Evolutionary conservation across 2,329 filamentous ascomycete genomes (phyloP), one percentile per base, ranked within the genome.

Genomic region (Colletotrichum sp.): DNA sequence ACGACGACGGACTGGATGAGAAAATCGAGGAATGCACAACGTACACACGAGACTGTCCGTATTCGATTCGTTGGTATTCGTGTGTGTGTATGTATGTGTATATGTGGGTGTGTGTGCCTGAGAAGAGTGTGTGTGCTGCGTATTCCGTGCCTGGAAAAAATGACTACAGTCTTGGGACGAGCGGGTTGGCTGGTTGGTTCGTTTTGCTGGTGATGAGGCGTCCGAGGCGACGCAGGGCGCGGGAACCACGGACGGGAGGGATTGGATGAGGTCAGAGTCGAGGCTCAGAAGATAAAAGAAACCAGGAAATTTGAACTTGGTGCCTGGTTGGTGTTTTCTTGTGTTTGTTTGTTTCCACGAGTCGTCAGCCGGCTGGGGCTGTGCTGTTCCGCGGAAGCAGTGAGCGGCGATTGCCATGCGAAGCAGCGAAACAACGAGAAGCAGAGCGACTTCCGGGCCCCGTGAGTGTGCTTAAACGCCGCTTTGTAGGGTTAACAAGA

Each of bases 281-380:
- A 67, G 15, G 24, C 16, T 43, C 61, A 38, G n/a, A 13, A 52
- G n/a, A 12, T 48, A 55, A 55, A 72, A 68, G 62, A 72, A 66
- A 66, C 36, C 38, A 65, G 65, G 38, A 60, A 43, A 34, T 55
- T 60, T 34, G 56, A 38, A 66, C 30, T 10, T n/a, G 58, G 43
- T 73, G 66, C 71, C 71, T 73, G 58, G 34, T 7, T 15, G 8
- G 3, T 21, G 21, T 30, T 34, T 26, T 36, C 7, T 34, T 36
- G 32, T 21, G 32, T 28, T 15, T 64, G 15, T 10, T 65, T 21
- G 43, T 52, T 21, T 52, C 18, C 70, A 65, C 65, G 52, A 76
- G 71, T 76, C 74, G 74, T 76, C 58, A 76, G 74, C 74, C 62
- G 66, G 34, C 38, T 18, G 71, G 36, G 74, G 74, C 74, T 76